A percentile compares a stretch with the other conserved stretches of the same genome.
These are phyloP conservation scores for Fusarium protoensiforme DNA, from an alignment of 2,329 filamentous ascomycete species.

Conservation along the genomic window DNA sequence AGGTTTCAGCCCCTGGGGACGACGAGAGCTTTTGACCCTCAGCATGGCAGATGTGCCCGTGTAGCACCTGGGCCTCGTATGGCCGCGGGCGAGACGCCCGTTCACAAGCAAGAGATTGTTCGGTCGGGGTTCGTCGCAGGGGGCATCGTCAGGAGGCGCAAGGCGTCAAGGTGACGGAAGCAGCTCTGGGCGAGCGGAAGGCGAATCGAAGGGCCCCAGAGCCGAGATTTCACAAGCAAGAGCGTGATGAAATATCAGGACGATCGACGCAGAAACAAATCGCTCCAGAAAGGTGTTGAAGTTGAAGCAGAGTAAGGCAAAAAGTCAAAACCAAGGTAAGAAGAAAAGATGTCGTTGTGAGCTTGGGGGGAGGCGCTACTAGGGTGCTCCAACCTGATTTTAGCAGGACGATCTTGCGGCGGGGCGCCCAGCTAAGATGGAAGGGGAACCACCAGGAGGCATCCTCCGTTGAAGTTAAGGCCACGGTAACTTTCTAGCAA, in stretches of 20 bases:
- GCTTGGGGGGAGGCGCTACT: constrained; percentile 33
- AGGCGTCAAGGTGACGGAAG: constrained; percentile 2
- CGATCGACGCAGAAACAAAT: neutral
- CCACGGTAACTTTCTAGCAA: neutral
- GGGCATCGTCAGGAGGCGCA: constrained; percentile 23
- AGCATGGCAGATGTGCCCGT: constrained; percentile 41
- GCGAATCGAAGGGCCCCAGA: neutral
- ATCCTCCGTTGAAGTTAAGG: constrained; percentile 4
- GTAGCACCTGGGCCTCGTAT: constrained; percentile 31
- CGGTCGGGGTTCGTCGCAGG: constrained; percentile 15
- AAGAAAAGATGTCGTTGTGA: constrained; percentile 30
- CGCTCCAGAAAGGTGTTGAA: constrained; percentile 7
- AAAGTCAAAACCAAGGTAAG: constrained; percentile 2
- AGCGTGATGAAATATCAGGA: neutral
- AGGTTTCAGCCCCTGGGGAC: constrained; percentile 65
- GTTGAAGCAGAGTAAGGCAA: constrained; percentile 2
- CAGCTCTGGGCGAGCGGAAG: constrained; percentile 2
- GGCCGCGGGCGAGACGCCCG: constrained; percentile 21
- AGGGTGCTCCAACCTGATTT: constrained; percentile 34
- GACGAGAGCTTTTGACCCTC: constrained; percentile 62
- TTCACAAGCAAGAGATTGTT: constrained; percentile 12
- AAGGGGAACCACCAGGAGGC: constrained; percentile 11
- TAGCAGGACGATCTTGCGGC: constrained; percentile 14
- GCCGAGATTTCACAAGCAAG: neutral
- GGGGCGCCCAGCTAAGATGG: constrained; percentile 31